A percentile compares a stretch with the other conserved stretches of the same genome.
phyloP scores from a whole-genome alignment of 768 basidiomycete genomes.

The Galerina marginata region DNA sequence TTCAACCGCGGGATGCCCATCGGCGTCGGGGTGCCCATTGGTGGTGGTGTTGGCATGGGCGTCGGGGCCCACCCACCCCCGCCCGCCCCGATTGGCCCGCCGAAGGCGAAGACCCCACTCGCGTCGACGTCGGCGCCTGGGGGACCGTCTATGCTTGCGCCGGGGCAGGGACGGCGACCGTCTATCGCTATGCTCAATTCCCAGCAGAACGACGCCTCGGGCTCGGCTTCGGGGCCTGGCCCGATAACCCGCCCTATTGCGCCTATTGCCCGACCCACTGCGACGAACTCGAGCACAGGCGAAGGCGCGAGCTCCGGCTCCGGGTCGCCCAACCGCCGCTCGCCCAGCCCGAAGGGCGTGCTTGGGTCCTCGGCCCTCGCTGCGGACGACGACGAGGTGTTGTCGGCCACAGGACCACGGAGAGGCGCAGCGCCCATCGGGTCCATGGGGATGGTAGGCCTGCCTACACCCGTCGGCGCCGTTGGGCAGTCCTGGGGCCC shows the following conservation, averaged over 20 bases:
- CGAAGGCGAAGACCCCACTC: constrained; percentile 48
- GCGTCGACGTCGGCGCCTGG: constrained; percentile 40
- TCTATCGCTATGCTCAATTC: constrained; percentile 34
- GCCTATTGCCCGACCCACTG: constrained; percentile 71
- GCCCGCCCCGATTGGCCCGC: constrained; percentile 61
- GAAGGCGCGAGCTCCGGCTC: constrained; percentile 64
- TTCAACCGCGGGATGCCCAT: constrained; percentile 49
- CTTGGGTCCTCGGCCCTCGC: constrained; percentile 80
- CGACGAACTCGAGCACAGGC: constrained; percentile 21
- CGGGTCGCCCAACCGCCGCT: constrained; percentile 57
- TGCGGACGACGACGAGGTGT: constrained; percentile 82
- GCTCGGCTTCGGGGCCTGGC: constrained; percentile 49
- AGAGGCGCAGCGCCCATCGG: constrained; percentile 37
- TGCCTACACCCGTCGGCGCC: constrained; percentile 30
- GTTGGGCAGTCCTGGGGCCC: constrained; percentile 52
- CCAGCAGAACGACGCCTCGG: constrained; percentile 12
- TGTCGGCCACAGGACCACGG: constrained; percentile 51
- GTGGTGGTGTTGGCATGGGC: constrained; percentile 17
- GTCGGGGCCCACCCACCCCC: constrained; percentile 27
- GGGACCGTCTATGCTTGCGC: constrained; percentile 43
- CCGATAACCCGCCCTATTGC: constrained; percentile 60
- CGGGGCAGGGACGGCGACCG: constrained; percentile 53
- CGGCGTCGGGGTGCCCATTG: constrained; percentile 31
- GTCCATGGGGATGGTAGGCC: constrained; percentile 17
- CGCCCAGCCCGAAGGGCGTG: constrained; percentile 65